These are phyloP conservation scores for Coniferiporia weirii DNA, from an alignment of 1,284 basidiomycete species.

Conservation along the genomic window DNA sequence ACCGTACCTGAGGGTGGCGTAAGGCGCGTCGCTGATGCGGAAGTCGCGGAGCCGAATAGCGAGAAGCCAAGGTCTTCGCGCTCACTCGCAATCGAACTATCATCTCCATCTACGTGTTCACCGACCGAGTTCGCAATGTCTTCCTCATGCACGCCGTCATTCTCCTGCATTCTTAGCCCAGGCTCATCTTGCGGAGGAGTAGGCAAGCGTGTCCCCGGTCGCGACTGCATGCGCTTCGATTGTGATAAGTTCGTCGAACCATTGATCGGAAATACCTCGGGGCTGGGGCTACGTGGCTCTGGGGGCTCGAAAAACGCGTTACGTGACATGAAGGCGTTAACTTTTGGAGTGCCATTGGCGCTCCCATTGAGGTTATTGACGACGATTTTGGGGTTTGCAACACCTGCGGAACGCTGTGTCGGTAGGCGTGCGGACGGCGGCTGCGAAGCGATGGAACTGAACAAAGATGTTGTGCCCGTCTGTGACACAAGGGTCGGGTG, in stretches of 20 bases:
- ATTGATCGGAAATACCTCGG: background rate
- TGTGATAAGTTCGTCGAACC: background rate
- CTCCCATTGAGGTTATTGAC: background rate
- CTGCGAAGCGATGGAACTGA: background rate
- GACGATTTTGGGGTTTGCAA: background rate
- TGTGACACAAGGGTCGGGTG: constrained; percentile 11
- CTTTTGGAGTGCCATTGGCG: constrained; percentile 13
- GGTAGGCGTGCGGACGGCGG: background rate
- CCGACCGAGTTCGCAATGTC: background rate
- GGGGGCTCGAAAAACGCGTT: constrained; percentile 18
- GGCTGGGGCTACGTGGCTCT: constrained; percentile 5
- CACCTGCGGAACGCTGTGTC: background rate
- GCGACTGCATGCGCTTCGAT: background rate
- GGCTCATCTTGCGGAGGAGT: constrained; percentile 16
- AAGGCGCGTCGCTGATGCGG: background rate
- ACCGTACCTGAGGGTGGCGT: constrained; percentile 1
- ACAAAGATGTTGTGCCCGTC: constrained; percentile 2
- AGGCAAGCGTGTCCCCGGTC: constrained; percentile 6
- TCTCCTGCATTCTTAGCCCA: background rate
- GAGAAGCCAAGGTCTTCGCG: constrained; percentile 12
- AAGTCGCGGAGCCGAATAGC: constrained; percentile 1
- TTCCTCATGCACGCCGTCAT: background rate
- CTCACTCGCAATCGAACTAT: background rate
- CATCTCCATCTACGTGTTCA: background rate
- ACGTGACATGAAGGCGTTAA: constrained; percentile 11